These are phyloP conservation scores for Saccharomyces hybrid DNA, from an alignment of 1,139 yeast genomes.

Conservation along the genomic window DNA sequence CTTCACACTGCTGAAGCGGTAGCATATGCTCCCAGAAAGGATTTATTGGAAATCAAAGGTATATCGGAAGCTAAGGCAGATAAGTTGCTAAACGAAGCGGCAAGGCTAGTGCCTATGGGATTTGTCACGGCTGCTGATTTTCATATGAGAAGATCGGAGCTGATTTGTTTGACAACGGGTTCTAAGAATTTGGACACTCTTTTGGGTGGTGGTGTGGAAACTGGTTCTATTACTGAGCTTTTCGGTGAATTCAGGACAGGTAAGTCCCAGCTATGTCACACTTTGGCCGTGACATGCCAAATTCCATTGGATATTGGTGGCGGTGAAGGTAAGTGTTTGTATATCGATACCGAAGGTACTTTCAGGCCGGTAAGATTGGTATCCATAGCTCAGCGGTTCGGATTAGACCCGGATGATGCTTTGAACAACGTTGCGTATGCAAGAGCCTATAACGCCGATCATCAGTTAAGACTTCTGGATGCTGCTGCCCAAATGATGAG, in stretches of 20 bases:
- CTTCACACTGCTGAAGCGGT: constrained; percentile 84
- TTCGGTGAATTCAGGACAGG: constrained; percentile 98
- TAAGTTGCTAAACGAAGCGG: constrained; percentile 69
- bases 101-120: constrained; percentile 87
- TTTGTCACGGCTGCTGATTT: constrained; percentile 96
- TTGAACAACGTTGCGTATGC: constrained; percentile 96
- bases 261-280: constrained; percentile 92
- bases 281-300: constrained; percentile 94
- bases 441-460: constrained; percentile 94
- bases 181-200: constrained; percentile 89
- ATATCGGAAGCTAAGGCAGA: constrained; percentile 96
- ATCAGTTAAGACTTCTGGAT: constrained; percentile 75
- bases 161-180: constrained; percentile 90
- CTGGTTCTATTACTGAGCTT: constrained; percentile 93
- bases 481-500: constrained; percentile 97
- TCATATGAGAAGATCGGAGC: constrained; percentile 80
- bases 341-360: constrained; percentile 95
- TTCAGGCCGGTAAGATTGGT: constrained; percentile 87
- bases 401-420: constrained; percentile 89
- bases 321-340: constrained; percentile 95
- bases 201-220: constrained; percentile 94
- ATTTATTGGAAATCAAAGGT: constrained; percentile 72
- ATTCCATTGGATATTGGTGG: constrained; percentile 97
- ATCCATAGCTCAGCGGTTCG: constrained; percentile 86
- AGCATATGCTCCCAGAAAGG: constrained; percentile 84